phyloP scores from a whole-genome alignment of 768 basidiomycete species.

The Udeniomyces megalosporus region DNA sequence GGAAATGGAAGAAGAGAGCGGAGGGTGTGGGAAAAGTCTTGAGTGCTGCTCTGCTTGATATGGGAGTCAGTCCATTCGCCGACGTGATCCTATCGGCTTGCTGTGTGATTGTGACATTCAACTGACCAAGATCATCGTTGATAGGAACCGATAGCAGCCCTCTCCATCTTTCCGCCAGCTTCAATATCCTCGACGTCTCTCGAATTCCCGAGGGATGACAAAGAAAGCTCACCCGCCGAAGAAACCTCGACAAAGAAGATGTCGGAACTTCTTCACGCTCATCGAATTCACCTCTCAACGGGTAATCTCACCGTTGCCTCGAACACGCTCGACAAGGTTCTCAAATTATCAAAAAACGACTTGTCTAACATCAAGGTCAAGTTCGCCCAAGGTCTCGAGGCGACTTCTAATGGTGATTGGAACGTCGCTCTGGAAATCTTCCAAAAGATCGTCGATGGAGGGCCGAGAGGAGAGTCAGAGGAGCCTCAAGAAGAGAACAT shows the following conservation, averaged over 20 bases:
- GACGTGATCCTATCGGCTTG: no score
- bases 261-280: no score
- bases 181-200: not conserved
- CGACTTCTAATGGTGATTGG: not conserved
- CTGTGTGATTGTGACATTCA: not conserved
- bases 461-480: no score
- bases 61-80: not conserved
- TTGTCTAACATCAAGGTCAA: not conserved
- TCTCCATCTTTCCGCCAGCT: constrained; percentile 1
- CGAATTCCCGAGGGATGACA: not conserved
- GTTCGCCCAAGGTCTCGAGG: not conserved
- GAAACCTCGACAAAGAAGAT: no score
- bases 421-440: not conserved
- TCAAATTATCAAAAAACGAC: no score
- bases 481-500: not conserved
- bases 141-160: constrained; percentile 6
- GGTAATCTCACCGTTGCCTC: no score
- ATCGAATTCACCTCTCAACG: no score
- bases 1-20: constrained; percentile 8
- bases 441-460: not conserved
- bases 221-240: not conserved
- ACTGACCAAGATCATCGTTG: not conserved
- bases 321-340: no score
- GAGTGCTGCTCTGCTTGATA: not conserved
- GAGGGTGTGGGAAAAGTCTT: constrained; percentile 4